Evolutionary conservation across 2,329 filamentous ascomycete species (phyloP).

Genomic region (Aspergillus amoenus): DNA sequence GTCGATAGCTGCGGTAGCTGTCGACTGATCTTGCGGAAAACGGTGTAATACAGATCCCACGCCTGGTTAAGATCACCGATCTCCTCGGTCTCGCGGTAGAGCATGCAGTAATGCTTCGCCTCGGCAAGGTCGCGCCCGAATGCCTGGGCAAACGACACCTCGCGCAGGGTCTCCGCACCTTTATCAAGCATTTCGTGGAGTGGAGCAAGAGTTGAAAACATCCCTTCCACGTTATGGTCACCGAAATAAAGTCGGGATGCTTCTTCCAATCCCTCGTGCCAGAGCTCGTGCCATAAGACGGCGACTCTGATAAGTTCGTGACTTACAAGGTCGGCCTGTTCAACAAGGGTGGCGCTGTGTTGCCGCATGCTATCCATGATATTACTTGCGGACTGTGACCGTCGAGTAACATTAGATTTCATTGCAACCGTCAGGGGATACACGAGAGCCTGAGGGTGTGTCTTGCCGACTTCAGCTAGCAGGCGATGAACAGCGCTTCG

Average conservation of each 20-base stretch:
- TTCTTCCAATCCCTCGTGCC: conserved; percentile 97
- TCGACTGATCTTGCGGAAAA: conserved; percentile 91
- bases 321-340: conserved; percentile 93
- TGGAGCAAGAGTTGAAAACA: conserved; percentile 88
- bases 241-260: conserved; percentile 96
- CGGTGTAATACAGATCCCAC: conserved; percentile 98
- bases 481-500: conserved; percentile 89
- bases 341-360: conserved; percentile 87
- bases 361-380: conserved; percentile 99
- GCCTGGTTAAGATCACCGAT: conserved; percentile 95
- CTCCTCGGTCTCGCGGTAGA: conserved; percentile 85
- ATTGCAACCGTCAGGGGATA: conserved; percentile 97
- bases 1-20: conserved; percentile 91
- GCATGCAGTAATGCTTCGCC: conserved; percentile 91
- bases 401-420: conserved; percentile 85
- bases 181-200: conserved; percentile 88
- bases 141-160: conserved; percentile 96
- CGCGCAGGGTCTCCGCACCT: conserved; percentile 87
- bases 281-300: conserved; percentile 97
- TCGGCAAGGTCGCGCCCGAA: conserved; percentile 95
- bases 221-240: conserved; percentile 94
- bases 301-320: conserved; percentile 96
- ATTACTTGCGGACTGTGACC: conserved; percentile 81
- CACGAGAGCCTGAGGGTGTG: conserved; percentile 92
- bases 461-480: conserved; percentile 86